Evolutionary conservation across 371 early-diverging fungal genomes (phyloP).

Genomic region (Sporodiniella umbellata): DNA sequence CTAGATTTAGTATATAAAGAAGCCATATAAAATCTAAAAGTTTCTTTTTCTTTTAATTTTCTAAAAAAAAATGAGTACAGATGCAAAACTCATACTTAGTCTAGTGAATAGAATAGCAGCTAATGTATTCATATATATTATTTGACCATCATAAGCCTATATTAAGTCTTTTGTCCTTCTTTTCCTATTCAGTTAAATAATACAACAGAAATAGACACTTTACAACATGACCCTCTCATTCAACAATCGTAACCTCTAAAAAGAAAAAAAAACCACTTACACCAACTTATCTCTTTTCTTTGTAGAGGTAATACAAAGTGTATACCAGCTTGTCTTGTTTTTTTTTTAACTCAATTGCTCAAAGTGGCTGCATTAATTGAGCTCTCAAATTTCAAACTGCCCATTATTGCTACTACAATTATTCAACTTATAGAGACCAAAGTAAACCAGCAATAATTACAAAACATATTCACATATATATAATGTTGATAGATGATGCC

Average conservation of each 20-base stretch:
- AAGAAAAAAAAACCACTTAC: not conserved
- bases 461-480: not conserved
- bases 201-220: conserved; percentile 43
- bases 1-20: too few relatives aligned
- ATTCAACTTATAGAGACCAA: conserved; percentile 48
- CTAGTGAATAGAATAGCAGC: conserved; percentile 32
- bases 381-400: conserved; percentile 51
- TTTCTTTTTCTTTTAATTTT: not conserved
- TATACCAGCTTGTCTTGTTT: not conserved
- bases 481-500: not conserved
- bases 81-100: conserved; percentile 35
- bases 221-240: conserved; percentile 56
- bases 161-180: too few relatives aligned
- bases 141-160: too few relatives aligned
- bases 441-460: conserved; percentile 22
- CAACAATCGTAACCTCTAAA: conserved; percentile 41
- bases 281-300: not conserved
- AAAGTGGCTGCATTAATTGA: conserved; percentile 51
- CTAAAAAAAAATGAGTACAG: conserved; percentile 17
- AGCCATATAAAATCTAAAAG: too few relatives aligned
- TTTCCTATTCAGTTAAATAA: conserved; percentile 57
- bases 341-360: conserved; percentile 2
- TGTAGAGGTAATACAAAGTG: conserved; percentile 4
- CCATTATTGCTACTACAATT: conserved; percentile 42
- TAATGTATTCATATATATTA: too few relatives aligned